These are phyloP conservation scores for Pichia eremophila DNA, from an alignment of 805 yeast species.

Conservation along the genomic window DNA sequence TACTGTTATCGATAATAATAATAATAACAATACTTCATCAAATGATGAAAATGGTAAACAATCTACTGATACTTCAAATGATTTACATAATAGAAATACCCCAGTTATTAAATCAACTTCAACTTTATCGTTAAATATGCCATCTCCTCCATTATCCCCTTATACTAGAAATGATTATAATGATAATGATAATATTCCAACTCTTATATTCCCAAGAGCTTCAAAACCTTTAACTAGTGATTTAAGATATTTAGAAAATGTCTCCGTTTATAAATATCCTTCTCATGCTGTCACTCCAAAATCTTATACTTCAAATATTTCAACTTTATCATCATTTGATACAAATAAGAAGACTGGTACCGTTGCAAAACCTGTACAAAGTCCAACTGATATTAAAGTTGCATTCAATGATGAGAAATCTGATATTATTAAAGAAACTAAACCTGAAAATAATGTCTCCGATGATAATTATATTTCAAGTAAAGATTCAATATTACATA, in stretches of 20 bases:
- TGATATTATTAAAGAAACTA: not conserved
- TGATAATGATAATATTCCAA: conserved; percentile 21
- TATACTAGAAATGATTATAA: conserved; percentile 21
- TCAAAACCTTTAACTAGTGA: conserved; percentile 11
- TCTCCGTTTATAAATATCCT: conserved; percentile 5
- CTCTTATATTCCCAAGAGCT: conserved; percentile 21
- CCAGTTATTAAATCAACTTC: not conserved
- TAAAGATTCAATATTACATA: conserved; percentile 20
- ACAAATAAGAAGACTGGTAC: no score
- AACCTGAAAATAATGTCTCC: no score
- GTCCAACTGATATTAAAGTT: not conserved
- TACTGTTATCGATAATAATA: no score
- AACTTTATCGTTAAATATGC: conserved; percentile 17
- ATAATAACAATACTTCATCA: not conserved
- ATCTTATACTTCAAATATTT: no score
- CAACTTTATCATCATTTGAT: no score
- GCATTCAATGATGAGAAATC: not conserved
- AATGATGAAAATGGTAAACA: no score
- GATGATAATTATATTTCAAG: not conserved
- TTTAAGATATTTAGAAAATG: conserved; percentile 7
- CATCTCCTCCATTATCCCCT: conserved; percentile 32
- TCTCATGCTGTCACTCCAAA: conserved; percentile 1
- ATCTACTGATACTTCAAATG: no score
- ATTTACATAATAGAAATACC: no score
- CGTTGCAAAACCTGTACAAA: not conserved